Percentiles rank a stretch among this genome's conserved stretches.
Conservation (phyloP, 1,284 basidiomycete species). For the Xerocomus nothofagi region DNA sequence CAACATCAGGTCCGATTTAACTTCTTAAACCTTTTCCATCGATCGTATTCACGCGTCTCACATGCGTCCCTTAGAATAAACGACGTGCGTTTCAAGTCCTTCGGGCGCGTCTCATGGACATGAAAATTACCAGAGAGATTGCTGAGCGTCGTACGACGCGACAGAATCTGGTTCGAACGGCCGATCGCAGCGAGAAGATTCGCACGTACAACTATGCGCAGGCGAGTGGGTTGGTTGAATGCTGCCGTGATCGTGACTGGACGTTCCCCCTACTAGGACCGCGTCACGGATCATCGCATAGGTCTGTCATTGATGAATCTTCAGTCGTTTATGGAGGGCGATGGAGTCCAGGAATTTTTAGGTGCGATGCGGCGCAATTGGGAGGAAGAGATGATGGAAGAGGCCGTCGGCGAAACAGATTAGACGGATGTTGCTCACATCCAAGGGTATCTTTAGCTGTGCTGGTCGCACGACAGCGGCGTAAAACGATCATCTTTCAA, state of each 20-base stretch:
- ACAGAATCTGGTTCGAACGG: conserved; percentile 72
- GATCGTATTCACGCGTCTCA: not conserved
- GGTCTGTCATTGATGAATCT: conserved; percentile 78
- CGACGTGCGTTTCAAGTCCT: conserved; percentile 88
- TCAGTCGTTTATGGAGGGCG: conserved; percentile 75
- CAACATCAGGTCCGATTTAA: conserved; percentile 78
- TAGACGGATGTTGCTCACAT: conserved; percentile 8
- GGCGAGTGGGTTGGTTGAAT: conserved; percentile 38
- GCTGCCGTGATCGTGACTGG: not conserved
- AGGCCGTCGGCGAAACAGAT: conserved; percentile 47
- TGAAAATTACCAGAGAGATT: conserved; percentile 70
- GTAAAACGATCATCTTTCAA: no score
- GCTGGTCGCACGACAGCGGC: no score
- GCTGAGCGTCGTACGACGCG: conserved; percentile 69
- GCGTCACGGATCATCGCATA: conserved; percentile 90
- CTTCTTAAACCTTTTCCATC: not conserved
- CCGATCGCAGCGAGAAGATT: conserved; percentile 89
- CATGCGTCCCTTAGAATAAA: conserved; percentile 70
- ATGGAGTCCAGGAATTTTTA: conserved; percentile 65
- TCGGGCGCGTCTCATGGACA: conserved; percentile 78
- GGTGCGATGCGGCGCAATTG: conserved; percentile 66
- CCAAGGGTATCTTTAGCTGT: no score
- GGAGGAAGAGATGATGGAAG: conserved; percentile 66
- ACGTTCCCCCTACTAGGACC: conserved; percentile 52
- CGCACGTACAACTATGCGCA: conserved; percentile 92